phyloP scores from a whole-genome alignment of 2,329 filamentous ascomycete species.

The Ascochyta pisi region DNA sequence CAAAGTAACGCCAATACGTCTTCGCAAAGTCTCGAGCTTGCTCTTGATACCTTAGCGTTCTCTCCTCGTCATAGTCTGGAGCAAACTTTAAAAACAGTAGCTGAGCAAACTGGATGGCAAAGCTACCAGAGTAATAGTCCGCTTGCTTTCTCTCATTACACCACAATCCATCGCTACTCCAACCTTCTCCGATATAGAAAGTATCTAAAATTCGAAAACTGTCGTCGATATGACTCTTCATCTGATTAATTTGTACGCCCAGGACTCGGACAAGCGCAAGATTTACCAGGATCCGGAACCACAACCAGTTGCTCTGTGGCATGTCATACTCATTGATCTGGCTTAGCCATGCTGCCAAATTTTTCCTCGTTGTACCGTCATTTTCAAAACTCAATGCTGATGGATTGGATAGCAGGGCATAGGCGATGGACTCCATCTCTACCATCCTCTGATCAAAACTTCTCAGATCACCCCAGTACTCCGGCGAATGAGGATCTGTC shows the following conservation, averaged over 20 bases:
- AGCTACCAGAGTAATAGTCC: conserved; percentile 61
- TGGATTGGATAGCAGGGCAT: conserved; percentile 52
- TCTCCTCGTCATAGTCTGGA: conserved; percentile 45
- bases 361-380: conserved; percentile 34
- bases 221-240: conserved; percentile 44
- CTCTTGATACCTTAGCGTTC: conserved; percentile 46
- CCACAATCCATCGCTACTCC: conserved; percentile 57
- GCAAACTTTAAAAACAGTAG: conserved; percentile 53
- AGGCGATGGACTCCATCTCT: conserved; percentile 57
- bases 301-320: conserved; percentile 58
- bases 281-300: conserved; percentile 59
- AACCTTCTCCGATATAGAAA: conserved; percentile 54
- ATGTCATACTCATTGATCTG: conserved; percentile 52
- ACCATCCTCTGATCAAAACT: conserved; percentile 59
- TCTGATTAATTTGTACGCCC: conserved; percentile 40
- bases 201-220: conserved; percentile 52
- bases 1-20: conserved; percentile 57
- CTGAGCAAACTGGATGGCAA: conserved; percentile 59
- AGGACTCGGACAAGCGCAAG: conserved; percentile 51
- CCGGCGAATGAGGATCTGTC: conserved; percentile 28
- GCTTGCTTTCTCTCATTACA: conserved; percentile 47
- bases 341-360: conserved; percentile 50
- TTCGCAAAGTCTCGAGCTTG: conserved; percentile 51
- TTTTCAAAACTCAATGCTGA: conserved; percentile 34
- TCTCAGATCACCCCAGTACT: conserved; percentile 56